Base-by-base conservation (phyloP, 345 rosid species). In the Camelina neglecta region DNA sequence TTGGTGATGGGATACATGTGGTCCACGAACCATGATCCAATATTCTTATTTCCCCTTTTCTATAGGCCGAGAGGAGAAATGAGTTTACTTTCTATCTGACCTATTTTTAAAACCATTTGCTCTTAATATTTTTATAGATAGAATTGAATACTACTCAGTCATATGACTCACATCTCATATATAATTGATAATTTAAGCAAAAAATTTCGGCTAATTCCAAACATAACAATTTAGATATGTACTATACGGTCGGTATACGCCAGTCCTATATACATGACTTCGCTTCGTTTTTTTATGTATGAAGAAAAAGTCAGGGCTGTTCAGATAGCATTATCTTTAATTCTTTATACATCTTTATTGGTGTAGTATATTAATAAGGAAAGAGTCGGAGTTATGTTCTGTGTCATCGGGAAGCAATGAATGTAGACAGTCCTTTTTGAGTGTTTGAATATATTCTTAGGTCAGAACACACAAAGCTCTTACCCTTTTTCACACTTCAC, bases 21-120 rank as follows among this genome's bases (percentile, higher is more conserved):
- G 89, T 86, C 89, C 93, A 10, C 42, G 42, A 39, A 39, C 42
- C 42, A 81, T 18, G 58, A 67, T 63, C 72, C 77, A 71, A 67
- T 47, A 66, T 67, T 67, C 68, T 53, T 33, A 50, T 45, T 48
- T 65, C 47, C 29, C 24, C 18, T 31, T 10, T 54, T 16, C 53
- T 75, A 62, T 70, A 72, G 61, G 79, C 41, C 29, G 24, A 44
- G 16, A 33, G 16, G 3, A 11, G 18, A 51, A 16, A 59, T 33
- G 48, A 5, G 42, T 39, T 38, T 39, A 39, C 42, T 39, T 39
- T 39, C 42, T 10, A 9, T 9, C 11, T 39, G 42, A 39, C 9
- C 5, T 41, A 41, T 42, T 42, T 42, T 42, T 42, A 11, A 41
- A 42, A 42, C 48, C 7, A 42, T 42, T 39, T 41, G 5, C 12